Base-by-base conservation (phyloP, 495 filamentous ascomycete genomes). In the Neurospora sublineolata region DNA sequence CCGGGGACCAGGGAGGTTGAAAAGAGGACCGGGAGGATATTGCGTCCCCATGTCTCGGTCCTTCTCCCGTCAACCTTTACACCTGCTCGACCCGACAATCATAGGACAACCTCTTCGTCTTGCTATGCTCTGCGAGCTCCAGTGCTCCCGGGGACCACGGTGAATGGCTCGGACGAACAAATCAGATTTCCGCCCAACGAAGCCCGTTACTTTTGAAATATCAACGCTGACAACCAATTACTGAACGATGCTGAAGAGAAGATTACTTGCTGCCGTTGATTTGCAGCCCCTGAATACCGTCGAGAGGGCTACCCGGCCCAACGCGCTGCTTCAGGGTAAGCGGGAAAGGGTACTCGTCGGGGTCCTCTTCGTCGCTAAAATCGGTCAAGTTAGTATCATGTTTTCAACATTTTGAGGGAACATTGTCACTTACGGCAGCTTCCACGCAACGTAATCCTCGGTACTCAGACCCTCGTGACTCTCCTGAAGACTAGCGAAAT, bases 381-480 rank as follows among this genome's bases (percentile, higher is more conserved):
- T 58, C 46, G 11, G 75, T 20, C 23, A 30, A 23, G 44, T 73
- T 74, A 73, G 72, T 67, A 39, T 67, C 27, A 58, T 73, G 67
- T 75, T 72, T 74, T 69, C 58, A 67, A 27, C 23, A 14, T 42
- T n/a, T n/a, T 60, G 20, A 16, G 20, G 23, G 41, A 39, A 44
- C 40, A 36, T n/a, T 12, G 8, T n/a, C 1, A 91, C 94, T 91
- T 87, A 97, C 92, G 95, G 95, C 30, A 99, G 84, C 81, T 94
- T 96, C 95, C 96, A 99, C 52, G 95, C 90, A 74, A 98, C 91
- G 78, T 99, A 98, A 77, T 99, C 95, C 81, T 99, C 95, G 16
- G 95, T 98, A 81, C 88, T 94, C 74, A 99, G 81, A 3, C 95
- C 95, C 80, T 99, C 95, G 64, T 90, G 89, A 38, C 93, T 93